Evolutionary conservation across 2,329 filamentous ascomycete genomes (phyloP), one percentile per base, ranked within the genome.

Genomic region (Hypocrella siamensis): DNA sequence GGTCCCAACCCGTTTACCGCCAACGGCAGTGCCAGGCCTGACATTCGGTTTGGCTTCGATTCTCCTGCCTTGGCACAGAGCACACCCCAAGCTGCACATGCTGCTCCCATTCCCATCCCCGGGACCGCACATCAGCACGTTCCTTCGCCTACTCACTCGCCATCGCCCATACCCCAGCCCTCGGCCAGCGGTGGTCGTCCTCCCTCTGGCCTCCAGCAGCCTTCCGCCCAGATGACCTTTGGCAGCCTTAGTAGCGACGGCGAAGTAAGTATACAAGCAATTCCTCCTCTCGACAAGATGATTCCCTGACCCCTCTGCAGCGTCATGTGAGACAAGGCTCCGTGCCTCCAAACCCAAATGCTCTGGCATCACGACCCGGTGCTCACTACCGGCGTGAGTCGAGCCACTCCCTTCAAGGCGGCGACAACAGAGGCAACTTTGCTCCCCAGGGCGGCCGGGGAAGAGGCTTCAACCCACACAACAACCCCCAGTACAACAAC

Each of bases 161-260:
- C 90, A 4, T 88, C 83, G 26, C 90, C 90, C 4, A 96, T 96
- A 45, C 88, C 90, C 19, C 82, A 88, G 55, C 83, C 85, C 31
- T 73, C 79, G 33, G 76, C 78, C 21, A 81, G 77, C 47, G 90
- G 85, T 48, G 84, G 85, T 44, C 83, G 84, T 47, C 86, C 86
- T 44, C 84, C 85, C 28, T 79, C 83, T 21, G 71, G 70, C 40
- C 68, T 84, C 41, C 67, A 77, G 43, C 75, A 75, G 41, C 74
- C 79, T 43, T 70, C 70, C 33, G 54, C 55, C 29, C 77, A 74
- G 47, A 75, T 78, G 54, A 71, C 82, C 32, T 94, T 93, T 62
- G 86, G 86, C 42, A 86, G 80, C 57, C 77, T 88, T 43, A 74
- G 70, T 45, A 76, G 75, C 47, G 81, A 92, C 50, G 79, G 82